Evolutionary conservation across 805 yeast species (phyloP).

Genomic region (Candida yuanshanica): DNA sequence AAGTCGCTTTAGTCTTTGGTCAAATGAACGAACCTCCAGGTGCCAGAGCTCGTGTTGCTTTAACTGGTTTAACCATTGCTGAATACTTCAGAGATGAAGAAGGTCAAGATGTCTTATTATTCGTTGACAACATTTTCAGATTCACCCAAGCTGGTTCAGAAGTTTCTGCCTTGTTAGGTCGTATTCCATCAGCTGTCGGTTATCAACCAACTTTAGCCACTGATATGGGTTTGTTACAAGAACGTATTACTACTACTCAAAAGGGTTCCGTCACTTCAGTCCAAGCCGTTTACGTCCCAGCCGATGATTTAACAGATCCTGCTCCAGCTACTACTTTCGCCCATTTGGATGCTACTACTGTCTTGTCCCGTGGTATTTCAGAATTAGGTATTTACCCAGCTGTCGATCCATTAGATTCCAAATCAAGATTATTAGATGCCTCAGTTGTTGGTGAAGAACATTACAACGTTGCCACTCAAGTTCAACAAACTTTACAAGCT

Average conservation of each 20-base stretch:
- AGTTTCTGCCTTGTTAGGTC: conserved; percentile 99
- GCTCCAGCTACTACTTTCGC: conserved; percentile 99
- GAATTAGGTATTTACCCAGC: conserved; percentile 99
- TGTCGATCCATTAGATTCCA: conserved; percentile 99
- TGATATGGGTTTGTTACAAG: conserved; percentile 99
- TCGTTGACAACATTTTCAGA: conserved; percentile 99
- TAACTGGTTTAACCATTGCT: conserved; percentile 99
- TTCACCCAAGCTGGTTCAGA: conserved; percentile 99
- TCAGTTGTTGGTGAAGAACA: conserved; percentile 98
- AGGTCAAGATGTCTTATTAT: conserved; percentile 99
- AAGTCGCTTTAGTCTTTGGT: conserved; percentile 99
- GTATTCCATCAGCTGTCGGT: conserved; percentile 99
- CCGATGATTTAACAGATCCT: conserved; percentile 99
- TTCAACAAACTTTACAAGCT: conserved; percentile 98
- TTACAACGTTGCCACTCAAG: conserved; percentile 89
- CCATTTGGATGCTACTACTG: conserved; percentile 99
- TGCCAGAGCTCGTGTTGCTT: conserved; percentile 99
- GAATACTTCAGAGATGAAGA: conserved; percentile 99
- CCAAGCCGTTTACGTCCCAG: conserved; percentile 99
- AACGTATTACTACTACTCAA: conserved; percentile 98
- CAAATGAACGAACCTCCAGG: conserved; percentile 99
- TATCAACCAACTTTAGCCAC: conserved; percentile 99
- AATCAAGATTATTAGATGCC: conserved; percentile 96
- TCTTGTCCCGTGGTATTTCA: conserved; percentile 98
- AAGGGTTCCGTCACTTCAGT: conserved; percentile 99